Conservation (phyloP, 768 basidiomycete species). For the Xerocomus brunneocitrinus region DNA sequence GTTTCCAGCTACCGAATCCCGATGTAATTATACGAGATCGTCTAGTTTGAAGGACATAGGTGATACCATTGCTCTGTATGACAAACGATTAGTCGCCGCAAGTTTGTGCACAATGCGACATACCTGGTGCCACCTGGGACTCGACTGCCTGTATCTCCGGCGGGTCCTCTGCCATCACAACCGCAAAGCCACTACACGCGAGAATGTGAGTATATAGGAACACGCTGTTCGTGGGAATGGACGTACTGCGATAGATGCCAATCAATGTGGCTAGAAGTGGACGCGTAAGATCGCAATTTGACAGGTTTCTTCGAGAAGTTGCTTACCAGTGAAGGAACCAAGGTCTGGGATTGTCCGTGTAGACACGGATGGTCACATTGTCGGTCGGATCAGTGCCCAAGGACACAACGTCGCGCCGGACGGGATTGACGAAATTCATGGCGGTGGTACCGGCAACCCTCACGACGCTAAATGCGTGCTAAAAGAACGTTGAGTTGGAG, state of each 20-base stretch:
- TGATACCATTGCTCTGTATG: slow-evolving; percentile 19
- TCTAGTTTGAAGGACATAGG: slow-evolving; percentile 10
- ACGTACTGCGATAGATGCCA: slow-evolving; percentile 29
- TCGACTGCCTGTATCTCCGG: slow-evolving; percentile 5
- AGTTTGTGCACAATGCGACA: not conserved
- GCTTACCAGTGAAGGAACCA: slow-evolving; percentile 48
- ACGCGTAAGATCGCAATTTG: not conserved
- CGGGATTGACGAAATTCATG: slow-evolving; percentile 36
- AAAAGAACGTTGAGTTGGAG: not conserved
- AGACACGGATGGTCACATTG: slow-evolving; percentile 56
- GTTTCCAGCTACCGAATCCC: not conserved
- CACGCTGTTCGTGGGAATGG: not conserved
- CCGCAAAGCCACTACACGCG: slow-evolving; percentile 24
- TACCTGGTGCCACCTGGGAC: slow-evolving; percentile 17
- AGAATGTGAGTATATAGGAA: not conserved
- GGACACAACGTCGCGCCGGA: slow-evolving; percentile 34
- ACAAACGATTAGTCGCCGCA: not conserved
- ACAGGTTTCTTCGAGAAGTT: not conserved
- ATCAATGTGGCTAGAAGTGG: slow-evolving; percentile 23
- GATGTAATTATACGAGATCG: not conserved
- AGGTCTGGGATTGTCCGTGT: slow-evolving; percentile 63
- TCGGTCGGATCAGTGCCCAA: slow-evolving; percentile 26
- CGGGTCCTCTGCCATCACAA: slow-evolving; percentile 28
- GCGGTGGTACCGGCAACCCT: slow-evolving; percentile 25
- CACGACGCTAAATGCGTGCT: slow-evolving; percentile 30